Evolutionary conservation across 805 yeast species (phyloP).

Genomic region (Nakazawaea populi): DNA sequence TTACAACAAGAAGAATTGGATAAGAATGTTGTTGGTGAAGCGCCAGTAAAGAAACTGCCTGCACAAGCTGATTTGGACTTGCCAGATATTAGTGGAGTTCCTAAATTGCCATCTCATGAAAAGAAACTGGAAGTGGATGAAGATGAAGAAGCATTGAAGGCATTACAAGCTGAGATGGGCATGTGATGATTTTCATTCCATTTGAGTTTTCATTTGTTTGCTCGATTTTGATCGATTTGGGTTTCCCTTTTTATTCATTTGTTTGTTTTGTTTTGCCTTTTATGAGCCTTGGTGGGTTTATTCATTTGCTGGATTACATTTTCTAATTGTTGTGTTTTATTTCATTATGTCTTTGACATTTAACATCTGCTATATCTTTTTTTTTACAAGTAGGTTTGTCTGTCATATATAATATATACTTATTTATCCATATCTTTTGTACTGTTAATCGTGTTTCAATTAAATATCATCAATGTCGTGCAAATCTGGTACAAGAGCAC

Average conservation of each 20-base stretch:
- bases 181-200: constrained; percentile 28
- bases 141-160: constrained; percentile 76
- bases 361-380: too few relatives aligned
- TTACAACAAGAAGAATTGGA: constrained; percentile 79
- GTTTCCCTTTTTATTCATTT: background rate
- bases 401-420: too few relatives aligned
- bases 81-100: constrained; percentile 44
- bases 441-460: too few relatives aligned
- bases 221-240: background rate
- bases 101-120: constrained; percentile 38
- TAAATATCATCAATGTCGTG: too few relatives aligned
- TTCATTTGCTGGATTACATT: background rate
- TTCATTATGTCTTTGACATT: background rate
- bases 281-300: background rate
- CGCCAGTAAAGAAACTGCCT: constrained; percentile 27
- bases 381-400: too few relatives aligned
- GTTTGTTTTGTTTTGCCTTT: background rate
- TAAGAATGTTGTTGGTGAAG: constrained; percentile 44
- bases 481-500: too few relatives aligned
- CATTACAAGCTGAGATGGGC: constrained; percentile 84
- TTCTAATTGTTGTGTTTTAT: too few relatives aligned
- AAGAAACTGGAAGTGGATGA: constrained; percentile 48
- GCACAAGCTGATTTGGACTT: constrained; percentile 30
- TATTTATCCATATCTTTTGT: too few relatives aligned
- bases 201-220: background rate